Base-by-base conservation (phyloP, 345 rosid species). In the Carallia pectinifolia region DNA sequence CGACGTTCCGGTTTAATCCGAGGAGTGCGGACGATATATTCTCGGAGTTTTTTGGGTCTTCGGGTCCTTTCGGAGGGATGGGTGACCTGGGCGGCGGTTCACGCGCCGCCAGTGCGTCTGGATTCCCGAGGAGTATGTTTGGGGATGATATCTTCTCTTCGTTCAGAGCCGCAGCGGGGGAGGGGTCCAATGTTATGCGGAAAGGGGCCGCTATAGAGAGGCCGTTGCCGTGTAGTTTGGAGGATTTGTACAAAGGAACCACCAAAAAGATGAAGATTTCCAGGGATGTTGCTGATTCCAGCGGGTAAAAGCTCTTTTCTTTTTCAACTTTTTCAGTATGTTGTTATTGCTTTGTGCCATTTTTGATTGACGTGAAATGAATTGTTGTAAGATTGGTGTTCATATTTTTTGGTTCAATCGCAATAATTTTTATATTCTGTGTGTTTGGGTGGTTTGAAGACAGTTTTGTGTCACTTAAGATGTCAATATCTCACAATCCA, bases 221-320 rank as follows among this genome's bases (percentile, higher is more conserved):
- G 73, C 76, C 88, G 13, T 82, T 90, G 79, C 89, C 91, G 1
- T 93, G 93, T 77, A 90, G 96, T 80, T 86, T 93, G 82, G 98
- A 90, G 83, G 98, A 93, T 66, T 75, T 93, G 66, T 93, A 81
- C 48, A 93, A 89, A 67, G 98, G 98, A 33, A 84, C 85, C 52
- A 82, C 95, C 61, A 92, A 86, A 90, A 92, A 92, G 82, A 88
- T 92, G 94, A 93, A 93, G 85, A 89, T 93, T 67, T 90, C 98
- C 3, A 76, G 97, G 68, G 97, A 90, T 60, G 90, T 85, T 16
- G 75, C 65, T 53, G 96, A 93, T 79, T 64, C 81, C 6, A 78
- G 73, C 70, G 86, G 97, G 98, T 92, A 73, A 81, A 87, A 64
- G 5, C 50, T 13, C 50, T 44, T 44, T 23, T 13, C 50, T 44